A percentile compares a stretch with the other conserved stretches of the same genome.
These are phyloP conservation scores for Penicillium hesseltinei DNA, from an alignment of 2,329 filamentous ascomycete genomes.

Conservation along the genomic window DNA sequence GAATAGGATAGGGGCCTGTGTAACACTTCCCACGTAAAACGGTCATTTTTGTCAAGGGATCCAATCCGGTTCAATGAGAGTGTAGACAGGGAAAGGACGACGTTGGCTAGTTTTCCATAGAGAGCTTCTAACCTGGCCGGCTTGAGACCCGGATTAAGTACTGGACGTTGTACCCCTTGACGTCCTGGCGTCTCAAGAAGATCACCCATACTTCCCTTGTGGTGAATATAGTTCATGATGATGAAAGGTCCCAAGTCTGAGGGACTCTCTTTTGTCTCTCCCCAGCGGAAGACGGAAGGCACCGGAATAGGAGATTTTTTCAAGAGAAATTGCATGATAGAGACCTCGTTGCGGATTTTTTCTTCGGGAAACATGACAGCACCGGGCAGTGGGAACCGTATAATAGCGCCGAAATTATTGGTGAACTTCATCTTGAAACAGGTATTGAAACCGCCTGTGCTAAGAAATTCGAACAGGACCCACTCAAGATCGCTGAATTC, in stretches of 20 bases:
- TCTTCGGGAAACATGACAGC: constrained; percentile 25
- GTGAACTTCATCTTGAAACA: constrained; percentile 22
- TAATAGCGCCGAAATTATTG: constrained; percentile 12
- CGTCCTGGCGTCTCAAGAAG: neutral
- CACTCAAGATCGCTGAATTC: neutral
- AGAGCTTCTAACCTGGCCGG: neutral
- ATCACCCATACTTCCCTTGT: neutral
- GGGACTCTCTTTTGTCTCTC: neutral
- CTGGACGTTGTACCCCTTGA: too few species aligned
- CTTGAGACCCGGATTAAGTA: neutral
- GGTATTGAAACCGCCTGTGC: constrained; percentile 24
- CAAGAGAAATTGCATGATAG: constrained; percentile 8
- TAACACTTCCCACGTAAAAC: too few species aligned
- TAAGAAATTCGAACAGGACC: neutral
- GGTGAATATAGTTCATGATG: neutral
- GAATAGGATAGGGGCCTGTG: too few species aligned
- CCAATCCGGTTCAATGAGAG: too few species aligned
- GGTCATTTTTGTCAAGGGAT: too few species aligned
- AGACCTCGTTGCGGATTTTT: constrained; percentile 21
- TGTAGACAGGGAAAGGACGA: neutral
- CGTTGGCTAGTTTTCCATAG: neutral
- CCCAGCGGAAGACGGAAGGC: neutral
- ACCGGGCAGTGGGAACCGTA: constrained; percentile 23
- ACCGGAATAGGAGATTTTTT: constrained; percentile 9
- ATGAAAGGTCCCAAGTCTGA: neutral